Base-by-base conservation (phyloP, 352 stramenopile genomes). In the Phytopythium kandeliae region DNA sequence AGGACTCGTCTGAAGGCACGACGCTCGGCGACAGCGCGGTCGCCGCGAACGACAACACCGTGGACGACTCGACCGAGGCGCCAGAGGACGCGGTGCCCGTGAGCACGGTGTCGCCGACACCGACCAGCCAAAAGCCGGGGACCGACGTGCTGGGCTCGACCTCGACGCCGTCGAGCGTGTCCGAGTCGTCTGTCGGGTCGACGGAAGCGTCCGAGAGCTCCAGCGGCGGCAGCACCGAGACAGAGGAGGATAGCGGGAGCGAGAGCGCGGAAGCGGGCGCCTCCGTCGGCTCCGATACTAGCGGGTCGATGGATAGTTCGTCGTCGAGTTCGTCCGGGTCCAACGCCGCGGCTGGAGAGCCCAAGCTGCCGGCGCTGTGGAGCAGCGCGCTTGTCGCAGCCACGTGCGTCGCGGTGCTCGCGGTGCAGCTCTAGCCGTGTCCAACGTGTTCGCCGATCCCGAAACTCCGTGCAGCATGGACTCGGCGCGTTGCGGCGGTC, bases 11-110 rank as follows among this genome's bases (percentile, higher is more conserved):
- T 4, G 55, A 64, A 41, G 48, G 48, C 24, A 72, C 62, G 13
- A 30, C 45, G 31, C 66, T 75, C 44, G 66, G 66, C 44, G 63
- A 75, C 31, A 72, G 63, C 52, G 52, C 62, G 28, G 60, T 75
- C 24, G 50, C 66, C 1, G 65, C 58, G 33, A 69, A 71, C 41
- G 62, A 68, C 44, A 58, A 62, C 43, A 52, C 53, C 21, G 54
- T 64, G 30, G 31, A 37, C 24, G 22, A 21, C 10, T 64, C 58
- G 57, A 61, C 57, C 2, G 52, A 61, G 11, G 60, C 50, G 47
- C 13, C 58, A 13, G 43, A 15, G 16, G 42, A 48, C 25, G 11
- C 16, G 25, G 15, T 4, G 42, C 25, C 25, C 9, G 42, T 48
- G 15, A 17, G 5, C 16, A 48, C 42, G 5, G 42, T 17, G 42